Evolutionary conservation across 2,329 filamentous ascomycete species (phyloP).

Genomic region (Zymoseptoria brevis): DNA sequence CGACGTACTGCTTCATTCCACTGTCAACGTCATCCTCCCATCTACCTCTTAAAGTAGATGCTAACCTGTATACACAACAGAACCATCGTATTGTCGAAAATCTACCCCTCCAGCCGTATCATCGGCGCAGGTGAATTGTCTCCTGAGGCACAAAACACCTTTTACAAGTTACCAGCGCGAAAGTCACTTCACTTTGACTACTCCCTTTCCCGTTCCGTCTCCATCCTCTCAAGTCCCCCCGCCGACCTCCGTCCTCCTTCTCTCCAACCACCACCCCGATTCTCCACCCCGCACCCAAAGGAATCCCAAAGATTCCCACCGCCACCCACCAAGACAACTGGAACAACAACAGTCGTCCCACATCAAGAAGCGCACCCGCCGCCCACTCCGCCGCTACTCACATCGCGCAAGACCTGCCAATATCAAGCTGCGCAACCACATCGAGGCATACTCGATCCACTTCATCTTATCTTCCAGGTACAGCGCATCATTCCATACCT

Average conservation of each 20-base stretch:
- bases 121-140: too few species aligned
- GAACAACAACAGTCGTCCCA: not conserved
- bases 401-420: not conserved
- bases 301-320: not conserved
- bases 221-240: not conserved
- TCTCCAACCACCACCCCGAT: not conserved
- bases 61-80: too few species aligned
- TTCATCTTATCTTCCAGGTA: not conserved
- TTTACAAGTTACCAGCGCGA: too few species aligned
- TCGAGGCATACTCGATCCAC: not conserved
- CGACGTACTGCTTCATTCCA: too few species aligned
- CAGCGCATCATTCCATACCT: not conserved
- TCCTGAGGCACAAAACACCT: too few species aligned
- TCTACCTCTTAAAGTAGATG: too few species aligned
- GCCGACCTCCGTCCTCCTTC: not conserved
- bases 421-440: not conserved
- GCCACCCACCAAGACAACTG: not conserved
- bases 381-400: not conserved
- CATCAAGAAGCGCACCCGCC: not conserved
- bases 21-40: too few species aligned
- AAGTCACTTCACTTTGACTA: too few species aligned
- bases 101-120: too few species aligned
- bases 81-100: too few species aligned
- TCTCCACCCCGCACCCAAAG: not conserved
- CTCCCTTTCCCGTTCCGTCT: too few species aligned